phyloP scores from a whole-genome alignment of 805 yeast genomes.

The Yueomyces sp. region DNA sequence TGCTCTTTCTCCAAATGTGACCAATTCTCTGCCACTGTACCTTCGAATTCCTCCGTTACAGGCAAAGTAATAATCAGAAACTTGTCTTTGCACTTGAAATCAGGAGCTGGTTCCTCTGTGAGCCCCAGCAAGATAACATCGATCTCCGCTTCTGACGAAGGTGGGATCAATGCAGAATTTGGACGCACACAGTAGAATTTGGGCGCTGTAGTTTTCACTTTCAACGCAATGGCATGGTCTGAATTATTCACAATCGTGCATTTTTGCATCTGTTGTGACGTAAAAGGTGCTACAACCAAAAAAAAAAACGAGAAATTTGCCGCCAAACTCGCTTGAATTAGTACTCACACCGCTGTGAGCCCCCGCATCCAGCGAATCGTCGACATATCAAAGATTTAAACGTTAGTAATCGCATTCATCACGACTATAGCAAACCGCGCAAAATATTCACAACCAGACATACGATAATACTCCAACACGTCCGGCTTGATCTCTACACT shows the following conservation, averaged over 20 bases:
- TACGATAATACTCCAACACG: slow-evolving; percentile 60
- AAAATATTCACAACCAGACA: slow-evolving; percentile 24
- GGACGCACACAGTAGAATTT: slow-evolving; percentile 93
- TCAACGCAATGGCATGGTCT: slow-evolving; percentile 60
- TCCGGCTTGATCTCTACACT: slow-evolving; percentile 63
- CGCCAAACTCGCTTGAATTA: too few species aligned
- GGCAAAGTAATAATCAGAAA: slow-evolving; percentile 83
- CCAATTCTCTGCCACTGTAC: slow-evolving; percentile 65
- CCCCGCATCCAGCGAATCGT: not conserved
- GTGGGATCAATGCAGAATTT: slow-evolving; percentile 67
- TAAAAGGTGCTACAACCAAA: slow-evolving; percentile 48
- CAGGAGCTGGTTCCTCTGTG: slow-evolving; percentile 57
- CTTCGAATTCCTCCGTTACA: slow-evolving; percentile 38
- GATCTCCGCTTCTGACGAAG: slow-evolving; percentile 62
- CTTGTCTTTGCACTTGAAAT: slow-evolving; percentile 78
- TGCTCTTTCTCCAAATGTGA: slow-evolving; percentile 48
- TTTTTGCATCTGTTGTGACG: slow-evolving; percentile 52
- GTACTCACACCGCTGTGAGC: too few species aligned
- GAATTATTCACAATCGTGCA: slow-evolving; percentile 43
- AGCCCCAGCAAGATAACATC: slow-evolving; percentile 79
- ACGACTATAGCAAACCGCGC: not conserved
- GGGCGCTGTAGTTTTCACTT: slow-evolving; percentile 97
- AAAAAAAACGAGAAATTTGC: too few species aligned
- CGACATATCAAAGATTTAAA: not conserved
- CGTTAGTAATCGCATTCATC: not conserved